Percentiles rank a stretch among this genome's conserved stretches.
Conservation (phyloP, 495 filamentous ascomycete species). For the Hyaloscypha finlandica region DNA sequence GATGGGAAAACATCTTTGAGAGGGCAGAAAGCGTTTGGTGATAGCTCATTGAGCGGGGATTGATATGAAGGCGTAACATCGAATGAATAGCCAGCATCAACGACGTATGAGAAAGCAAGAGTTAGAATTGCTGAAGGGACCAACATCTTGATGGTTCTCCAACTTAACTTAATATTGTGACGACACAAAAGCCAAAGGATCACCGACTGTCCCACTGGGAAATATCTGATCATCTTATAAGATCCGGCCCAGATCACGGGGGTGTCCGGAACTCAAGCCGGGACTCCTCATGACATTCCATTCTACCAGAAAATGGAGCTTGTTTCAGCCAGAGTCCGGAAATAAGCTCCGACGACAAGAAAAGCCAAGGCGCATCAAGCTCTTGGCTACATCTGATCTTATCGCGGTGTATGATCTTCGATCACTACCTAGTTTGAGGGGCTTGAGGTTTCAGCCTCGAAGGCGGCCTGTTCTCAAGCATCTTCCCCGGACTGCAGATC, state of each 20-base stretch:
- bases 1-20: slow-evolving; percentile 3
- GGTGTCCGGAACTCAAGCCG: not conserved
- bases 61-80: not conserved
- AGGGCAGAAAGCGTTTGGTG: slow-evolving; percentile 3
- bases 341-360: not conserved
- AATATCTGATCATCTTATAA: not conserved
- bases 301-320: not conserved
- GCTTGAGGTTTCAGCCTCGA: not conserved
- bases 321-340: slow-evolving; percentile 1
- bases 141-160: not conserved
- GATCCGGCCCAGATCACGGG: not conserved
- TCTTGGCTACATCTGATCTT: slow-evolving; percentile 9
- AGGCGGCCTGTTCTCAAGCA: not conserved
- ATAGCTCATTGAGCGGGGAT: not conserved
- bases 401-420: not conserved
- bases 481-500: not conserved
- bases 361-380: slow-evolving; percentile 5
- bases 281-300: not conserved
- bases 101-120: not conserved
- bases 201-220: not conserved
- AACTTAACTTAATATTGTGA: not conserved
- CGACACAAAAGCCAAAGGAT: not conserved
- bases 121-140: not conserved
- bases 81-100: slow-evolving; percentile 3
- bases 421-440: not conserved